Percentiles rank a stretch among this genome's conserved stretches.
phyloP scores from a whole-genome alignment of 768 basidiomycete genomes.

The Suillus alpinus region DNA sequence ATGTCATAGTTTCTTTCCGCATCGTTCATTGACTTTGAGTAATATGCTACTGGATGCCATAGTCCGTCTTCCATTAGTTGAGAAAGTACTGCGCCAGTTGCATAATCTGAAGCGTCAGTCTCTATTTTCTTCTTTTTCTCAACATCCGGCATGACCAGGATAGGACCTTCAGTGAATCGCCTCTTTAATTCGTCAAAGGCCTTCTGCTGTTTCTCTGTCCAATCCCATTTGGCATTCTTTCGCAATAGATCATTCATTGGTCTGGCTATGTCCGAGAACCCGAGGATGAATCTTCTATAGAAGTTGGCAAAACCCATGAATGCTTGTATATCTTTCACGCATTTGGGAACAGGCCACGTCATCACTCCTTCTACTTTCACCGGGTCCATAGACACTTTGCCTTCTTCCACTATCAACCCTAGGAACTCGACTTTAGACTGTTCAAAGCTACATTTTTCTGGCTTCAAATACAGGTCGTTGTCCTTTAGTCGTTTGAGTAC shows the following conservation, averaged over 20 bases:
- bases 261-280: conserved; percentile 24
- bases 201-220: conserved; percentile 16
- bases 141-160: conserved; percentile 9
- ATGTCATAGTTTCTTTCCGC: conserved; percentile 41
- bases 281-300: conserved; percentile 27
- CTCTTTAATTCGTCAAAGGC: conserved; percentile 33
- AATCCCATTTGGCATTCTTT: conserved; percentile 25
- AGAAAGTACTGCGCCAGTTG: background rate
- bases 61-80: background rate
- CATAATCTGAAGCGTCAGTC: conserved; percentile 2
- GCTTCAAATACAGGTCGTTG: conserved; percentile 34
- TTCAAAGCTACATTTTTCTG: conserved; percentile 37
- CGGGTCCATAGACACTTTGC: conserved; percentile 29
- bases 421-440: conserved; percentile 27
- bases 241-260: conserved; percentile 25
- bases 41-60: conserved; percentile 30
- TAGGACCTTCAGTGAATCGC: conserved; percentile 24
- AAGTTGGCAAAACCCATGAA: conserved; percentile 32
- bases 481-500: conserved; percentile 28
- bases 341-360: conserved; percentile 26
- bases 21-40: conserved; percentile 22
- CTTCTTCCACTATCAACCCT: conserved; percentile 24
- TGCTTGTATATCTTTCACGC: conserved; percentile 16
- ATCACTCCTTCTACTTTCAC: conserved; percentile 28
- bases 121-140: background rate